Conservation (phyloP, 805 yeast genomes). For the Kregervanrija fluxuum region DNA sequence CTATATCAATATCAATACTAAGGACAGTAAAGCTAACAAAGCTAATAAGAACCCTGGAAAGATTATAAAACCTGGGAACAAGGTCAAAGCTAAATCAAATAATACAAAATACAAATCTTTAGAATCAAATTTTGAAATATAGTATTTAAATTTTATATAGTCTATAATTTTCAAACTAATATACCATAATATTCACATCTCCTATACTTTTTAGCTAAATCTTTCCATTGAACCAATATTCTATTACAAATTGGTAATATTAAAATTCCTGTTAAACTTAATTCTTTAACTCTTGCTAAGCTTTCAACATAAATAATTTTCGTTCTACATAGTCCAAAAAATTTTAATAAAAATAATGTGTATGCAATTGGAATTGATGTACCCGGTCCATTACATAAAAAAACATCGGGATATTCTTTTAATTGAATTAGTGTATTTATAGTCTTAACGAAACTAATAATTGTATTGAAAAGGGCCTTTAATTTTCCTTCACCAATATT, state of each 20-base stretch:
- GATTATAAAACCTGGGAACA: neutral
- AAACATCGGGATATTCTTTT: conserved; percentile 20
- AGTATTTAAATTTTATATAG: neutral
- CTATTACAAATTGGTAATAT: conserved; percentile 66
- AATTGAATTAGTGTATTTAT: conserved; percentile 9
- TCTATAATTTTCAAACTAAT: conserved; percentile 38
- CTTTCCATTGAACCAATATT: conserved; percentile 87
- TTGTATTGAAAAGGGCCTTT: conserved; percentile 27
- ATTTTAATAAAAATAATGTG: conserved; percentile 44
- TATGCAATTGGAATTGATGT: conserved; percentile 66
- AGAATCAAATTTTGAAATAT: conserved; percentile 10
- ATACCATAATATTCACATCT: conserved; percentile 75
- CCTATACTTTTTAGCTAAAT: conserved; percentile 40
- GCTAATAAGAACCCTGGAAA: neutral
- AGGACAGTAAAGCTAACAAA: neutral
- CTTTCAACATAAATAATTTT: conserved; percentile 77
- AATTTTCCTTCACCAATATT: conserved; percentile 31
- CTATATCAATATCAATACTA: neutral
- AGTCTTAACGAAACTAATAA: conserved; percentile 24
- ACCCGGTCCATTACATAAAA: conserved; percentile 72
- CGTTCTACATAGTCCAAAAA: conserved; percentile 39
- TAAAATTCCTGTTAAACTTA: conserved; percentile 73
- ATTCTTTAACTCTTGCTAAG: conserved; percentile 67
- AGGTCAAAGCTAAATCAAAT: neutral
- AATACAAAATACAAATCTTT: conserved; percentile 6